A percentile compares a stretch with the other conserved stretches of the same genome.
Evolutionary conservation across 805 yeast genomes (phyloP).

Genomic region (Sugiyamaella marilandica): DNA sequence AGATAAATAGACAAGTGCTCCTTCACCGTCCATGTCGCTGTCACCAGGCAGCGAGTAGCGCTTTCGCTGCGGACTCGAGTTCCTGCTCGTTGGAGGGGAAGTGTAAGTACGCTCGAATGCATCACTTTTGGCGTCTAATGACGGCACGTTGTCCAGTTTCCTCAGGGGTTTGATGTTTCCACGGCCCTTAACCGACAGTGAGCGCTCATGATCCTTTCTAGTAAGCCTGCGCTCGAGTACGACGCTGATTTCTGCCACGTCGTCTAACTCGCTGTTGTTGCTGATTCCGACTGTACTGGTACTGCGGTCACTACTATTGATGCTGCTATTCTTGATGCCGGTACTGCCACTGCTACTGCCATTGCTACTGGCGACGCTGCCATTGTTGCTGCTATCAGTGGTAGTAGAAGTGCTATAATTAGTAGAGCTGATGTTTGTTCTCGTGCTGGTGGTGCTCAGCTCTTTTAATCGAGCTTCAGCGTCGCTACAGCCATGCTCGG

Average conservation of each 20-base stretch:
- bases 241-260: neutral
- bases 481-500: constrained; percentile 43
- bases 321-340: neutral
- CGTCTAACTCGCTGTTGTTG: neutral
- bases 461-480: constrained; percentile 29
- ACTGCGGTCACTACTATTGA: neutral
- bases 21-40: neutral
- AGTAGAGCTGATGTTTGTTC: too few relatives aligned
- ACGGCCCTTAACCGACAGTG: constrained; percentile 19
- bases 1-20: neutral
- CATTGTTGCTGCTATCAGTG: neutral
- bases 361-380: constrained; percentile 2
- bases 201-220: constrained; percentile 23
- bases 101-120: neutral
- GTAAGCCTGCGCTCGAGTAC: constrained; percentile 17
- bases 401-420: neutral
- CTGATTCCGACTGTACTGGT: neutral
- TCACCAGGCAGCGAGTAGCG: neutral
- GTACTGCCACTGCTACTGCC: neutral
- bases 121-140: neutral
- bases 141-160: constrained; percentile 1
- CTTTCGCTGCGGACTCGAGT: neutral
- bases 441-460: too few relatives aligned
- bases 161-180: constrained; percentile 13
- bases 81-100: constrained; percentile 2